These are phyloP conservation scores for Moniliophthora roreri DNA, from an alignment of 1,284 basidiomycete genomes.

Conservation along the genomic window DNA sequence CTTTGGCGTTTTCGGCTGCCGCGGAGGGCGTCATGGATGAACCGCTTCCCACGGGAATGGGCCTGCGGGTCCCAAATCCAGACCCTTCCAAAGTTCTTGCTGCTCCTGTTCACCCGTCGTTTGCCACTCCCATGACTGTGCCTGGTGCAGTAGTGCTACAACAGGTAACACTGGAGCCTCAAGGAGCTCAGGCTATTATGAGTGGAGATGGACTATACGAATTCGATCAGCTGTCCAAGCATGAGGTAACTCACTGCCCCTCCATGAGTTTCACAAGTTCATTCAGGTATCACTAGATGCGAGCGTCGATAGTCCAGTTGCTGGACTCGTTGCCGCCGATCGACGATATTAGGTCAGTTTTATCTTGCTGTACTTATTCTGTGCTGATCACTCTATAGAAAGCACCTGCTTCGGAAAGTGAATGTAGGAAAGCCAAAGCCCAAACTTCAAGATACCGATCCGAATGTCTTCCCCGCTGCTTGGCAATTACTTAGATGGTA, in stretches of 20 bases:
- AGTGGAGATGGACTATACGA: slow-evolving; percentile 43
- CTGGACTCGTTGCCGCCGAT: slow-evolving; percentile 53
- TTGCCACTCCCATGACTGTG: not conserved
- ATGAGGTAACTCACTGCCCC: slow-evolving; percentile 28
- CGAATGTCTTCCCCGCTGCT: slow-evolving; percentile 47
- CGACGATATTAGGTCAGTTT: slow-evolving; percentile 46
- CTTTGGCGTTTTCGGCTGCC: slow-evolving; percentile 56
- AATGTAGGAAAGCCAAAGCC: slow-evolving; percentile 47
- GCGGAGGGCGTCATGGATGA: slow-evolving; percentile 48
- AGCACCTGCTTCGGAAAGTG: slow-evolving; percentile 48
- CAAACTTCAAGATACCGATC: slow-evolving; percentile 48
- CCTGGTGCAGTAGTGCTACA: not conserved
- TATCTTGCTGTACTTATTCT: not conserved
- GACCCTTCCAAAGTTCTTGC: slow-evolving; percentile 13
- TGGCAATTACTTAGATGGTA: slow-evolving; percentile 64
- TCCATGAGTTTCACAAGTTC: not conserved
- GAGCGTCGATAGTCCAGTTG: slow-evolving; percentile 37
- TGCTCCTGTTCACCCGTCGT: not conserved
- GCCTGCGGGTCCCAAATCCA: slow-evolving; percentile 45
- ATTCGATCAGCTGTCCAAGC: slow-evolving; percentile 43
- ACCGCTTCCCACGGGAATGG: slow-evolving; percentile 58
- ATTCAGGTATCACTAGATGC: slow-evolving; percentile 43
- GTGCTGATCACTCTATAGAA: slow-evolving; percentile 19
- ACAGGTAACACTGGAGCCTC: slow-evolving; percentile 1
- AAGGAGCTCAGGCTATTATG: slow-evolving; percentile 1